A percentile compares a stretch with the other conserved stretches of the same genome.
These are phyloP conservation scores for Pezicula carpinea DNA, from an alignment of 2,329 filamentous ascomycete species.

Conservation along the genomic window DNA sequence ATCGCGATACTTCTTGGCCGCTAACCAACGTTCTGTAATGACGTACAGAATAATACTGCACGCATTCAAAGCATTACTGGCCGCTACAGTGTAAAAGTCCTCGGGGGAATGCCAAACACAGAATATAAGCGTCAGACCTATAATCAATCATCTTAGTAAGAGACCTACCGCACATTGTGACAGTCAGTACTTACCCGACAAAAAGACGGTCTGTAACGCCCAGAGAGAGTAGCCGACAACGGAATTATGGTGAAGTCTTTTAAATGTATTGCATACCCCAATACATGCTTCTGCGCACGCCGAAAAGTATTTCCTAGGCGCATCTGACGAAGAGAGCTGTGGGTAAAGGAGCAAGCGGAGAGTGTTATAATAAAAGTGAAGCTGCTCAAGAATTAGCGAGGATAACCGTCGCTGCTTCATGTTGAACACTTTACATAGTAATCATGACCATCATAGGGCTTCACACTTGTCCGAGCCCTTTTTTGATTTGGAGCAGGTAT, in stretches of 20 bases:
- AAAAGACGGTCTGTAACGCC: constrained; percentile 25
- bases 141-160: not conserved
- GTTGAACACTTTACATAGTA: constrained; percentile 15
- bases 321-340: constrained; percentile 12
- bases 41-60: constrained; percentile 21
- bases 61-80: constrained; percentile 24
- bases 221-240: constrained; percentile 25
- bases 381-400: constrained; percentile 9
- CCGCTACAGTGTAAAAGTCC: constrained; percentile 17
- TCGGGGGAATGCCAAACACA: constrained; percentile 25
- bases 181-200: too few relatives aligned
- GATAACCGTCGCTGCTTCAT: not conserved
- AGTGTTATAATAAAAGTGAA: constrained; percentile 25
- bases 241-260: constrained; percentile 26
- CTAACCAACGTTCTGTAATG: constrained; percentile 19
- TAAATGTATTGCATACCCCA: constrained; percentile 25
- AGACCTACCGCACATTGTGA: not conserved
- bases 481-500: constrained; percentile 12
- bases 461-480: not conserved
- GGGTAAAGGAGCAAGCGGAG: constrained; percentile 21
- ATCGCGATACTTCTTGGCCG: constrained; percentile 10
- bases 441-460: constrained; percentile 16
- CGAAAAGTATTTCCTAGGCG: constrained; percentile 11
- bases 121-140: constrained; percentile 27
- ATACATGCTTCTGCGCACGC: constrained; percentile 26